Evolutionary conservation across 2,329 filamentous ascomycete species (phyloP), one percentile per base, ranked within the genome.

Genomic region (Graphilbum sp.): DNA sequence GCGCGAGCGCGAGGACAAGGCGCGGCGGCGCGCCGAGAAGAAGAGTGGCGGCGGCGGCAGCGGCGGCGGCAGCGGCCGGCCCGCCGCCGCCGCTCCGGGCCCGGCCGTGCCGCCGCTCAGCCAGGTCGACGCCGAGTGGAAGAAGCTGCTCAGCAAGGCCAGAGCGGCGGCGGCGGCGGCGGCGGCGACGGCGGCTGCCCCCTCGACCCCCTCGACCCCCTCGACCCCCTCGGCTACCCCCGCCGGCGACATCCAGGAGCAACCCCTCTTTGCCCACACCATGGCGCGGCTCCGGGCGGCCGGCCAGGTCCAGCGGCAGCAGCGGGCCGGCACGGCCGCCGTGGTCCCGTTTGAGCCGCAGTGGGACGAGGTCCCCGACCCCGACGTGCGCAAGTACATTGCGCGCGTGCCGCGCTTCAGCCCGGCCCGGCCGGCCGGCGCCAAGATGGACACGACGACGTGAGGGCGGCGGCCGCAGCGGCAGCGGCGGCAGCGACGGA

Each of bases 21-120:
- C 49, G 17, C 51, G 51, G 41, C 50, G 53, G 39, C 60, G 58
- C 46, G 60, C 60, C 25, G 57, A 59, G 46, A 60, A 59, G 48
- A 62, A 59, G 50, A 60, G 20, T 13, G 36, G 17, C 4, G 21
- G 31, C 21, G 12, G n/a, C 13, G 11, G 19, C n/a, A 3, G 15
- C n/a, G 3, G 10, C 4, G 10, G 27, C 36, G 29, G 37, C 41
- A 8, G 24, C 38, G 21, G 43, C 32, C 7, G 15, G 9, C 41
- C 32, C 32, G 42, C 35, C 16, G 34, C 29, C 36, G 33, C 43
- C 10, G 37, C 39, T 35, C 40, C 31, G 40, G 42, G 43, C 20
- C 16, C 24, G 40, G 41, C 24, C 32, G 42, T 36, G 36, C 43
- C 32, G 40, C 31, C 40, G 30, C 38, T 29, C 35, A 23, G 36